phyloP scores from a whole-genome alignment of 23 red algal genomes.

The Gracilaria caudata region DNA sequence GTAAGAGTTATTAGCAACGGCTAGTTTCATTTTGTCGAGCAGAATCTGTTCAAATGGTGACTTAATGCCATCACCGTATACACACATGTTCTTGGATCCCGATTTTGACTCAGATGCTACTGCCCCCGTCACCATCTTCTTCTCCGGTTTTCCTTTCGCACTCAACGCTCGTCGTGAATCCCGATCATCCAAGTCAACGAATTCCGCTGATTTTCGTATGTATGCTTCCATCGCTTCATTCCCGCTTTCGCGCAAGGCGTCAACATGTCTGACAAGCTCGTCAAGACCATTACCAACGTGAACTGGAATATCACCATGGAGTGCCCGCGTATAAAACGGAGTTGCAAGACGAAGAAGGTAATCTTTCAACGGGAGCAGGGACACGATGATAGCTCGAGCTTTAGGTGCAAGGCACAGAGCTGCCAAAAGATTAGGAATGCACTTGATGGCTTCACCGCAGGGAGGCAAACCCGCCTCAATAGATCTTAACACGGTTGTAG shows the following conservation, averaged over 20 bases:
- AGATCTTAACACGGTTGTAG: slow-evolving; percentile 66
- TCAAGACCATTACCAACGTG: slow-evolving; percentile 75
- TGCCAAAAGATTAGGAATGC: slow-evolving; percentile 74
- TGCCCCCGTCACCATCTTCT: background rate
- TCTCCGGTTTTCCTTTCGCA: background rate
- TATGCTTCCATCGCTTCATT: slow-evolving; percentile 62
- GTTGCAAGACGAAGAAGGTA: slow-evolving; percentile 75
- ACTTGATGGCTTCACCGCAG: slow-evolving; percentile 79
- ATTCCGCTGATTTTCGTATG: slow-evolving; percentile 53
- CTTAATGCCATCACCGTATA: slow-evolving; percentile 23
- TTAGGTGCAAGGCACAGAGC: slow-evolving; percentile 77
- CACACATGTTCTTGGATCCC: background rate
- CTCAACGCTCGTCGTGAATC: background rate
- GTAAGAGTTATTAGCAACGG: slow-evolving; percentile 60
- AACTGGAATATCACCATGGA: slow-evolving; percentile 80
- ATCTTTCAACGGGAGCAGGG: slow-evolving; percentile 32
- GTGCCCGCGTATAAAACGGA: slow-evolving; percentile 76
- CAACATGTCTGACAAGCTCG: slow-evolving; percentile 85
- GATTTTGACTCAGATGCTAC: slow-evolving; percentile 2
- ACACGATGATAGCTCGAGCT: slow-evolving; percentile 58
- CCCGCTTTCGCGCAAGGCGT: slow-evolving; percentile 60
- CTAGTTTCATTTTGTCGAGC: slow-evolving; percentile 79
- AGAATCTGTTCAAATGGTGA: slow-evolving; percentile 25
- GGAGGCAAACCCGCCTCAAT: slow-evolving; percentile 71
- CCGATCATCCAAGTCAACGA: slow-evolving; percentile 26